A percentile compares a stretch with the other conserved stretches of the same genome.
These are phyloP conservation scores for Fraxinus excelsior DNA, from an alignment of 257 asterid genomes.

Conservation along the genomic window DNA sequence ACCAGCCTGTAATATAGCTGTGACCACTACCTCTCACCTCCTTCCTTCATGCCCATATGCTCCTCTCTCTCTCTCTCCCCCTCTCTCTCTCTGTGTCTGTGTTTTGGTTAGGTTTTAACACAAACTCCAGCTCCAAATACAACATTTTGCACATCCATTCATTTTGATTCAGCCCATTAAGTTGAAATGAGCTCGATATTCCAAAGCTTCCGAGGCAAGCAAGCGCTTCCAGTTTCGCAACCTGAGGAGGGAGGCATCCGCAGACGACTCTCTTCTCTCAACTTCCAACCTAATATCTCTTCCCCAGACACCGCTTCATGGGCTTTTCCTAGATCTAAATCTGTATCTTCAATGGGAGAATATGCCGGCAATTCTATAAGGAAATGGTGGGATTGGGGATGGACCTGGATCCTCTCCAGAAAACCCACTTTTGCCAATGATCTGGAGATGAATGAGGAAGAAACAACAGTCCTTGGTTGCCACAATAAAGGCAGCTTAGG, in stretches of 20 bases:
- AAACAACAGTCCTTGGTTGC: conserved; percentile 60
- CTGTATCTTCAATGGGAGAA: conserved; percentile 50
- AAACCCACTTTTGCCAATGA: conserved; percentile 73
- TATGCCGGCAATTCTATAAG: conserved; percentile 53
- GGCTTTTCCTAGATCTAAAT: conserved; percentile 65
- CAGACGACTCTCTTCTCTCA: conserved; percentile 58
- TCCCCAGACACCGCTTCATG: conserved; percentile 37
- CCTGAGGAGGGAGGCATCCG: conserved; percentile 29
- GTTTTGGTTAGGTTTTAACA: background rate
- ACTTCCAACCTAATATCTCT: conserved; percentile 41
- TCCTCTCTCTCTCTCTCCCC: too few species aligned
- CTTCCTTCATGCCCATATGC: background rate
- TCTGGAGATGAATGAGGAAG: conserved; percentile 90
- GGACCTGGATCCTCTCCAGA: conserved; percentile 71
- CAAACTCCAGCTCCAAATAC: background rate
- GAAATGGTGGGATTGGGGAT: conserved; percentile 89
- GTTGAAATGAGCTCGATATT: conserved; percentile 48
- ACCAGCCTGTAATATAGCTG: conserved; percentile 52
- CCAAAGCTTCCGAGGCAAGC: conserved; percentile 36
- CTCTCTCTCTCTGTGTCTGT: background rate
- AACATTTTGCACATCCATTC: background rate
- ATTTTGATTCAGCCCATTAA: background rate
- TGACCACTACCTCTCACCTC: conserved; percentile 27
- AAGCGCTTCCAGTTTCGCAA: conserved; percentile 60
- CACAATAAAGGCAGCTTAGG: conserved; percentile 79